These are phyloP conservation scores for Dendrobium chrysotoxum DNA, from an alignment of 106 monocot genomes.

Conservation along the genomic window DNA sequence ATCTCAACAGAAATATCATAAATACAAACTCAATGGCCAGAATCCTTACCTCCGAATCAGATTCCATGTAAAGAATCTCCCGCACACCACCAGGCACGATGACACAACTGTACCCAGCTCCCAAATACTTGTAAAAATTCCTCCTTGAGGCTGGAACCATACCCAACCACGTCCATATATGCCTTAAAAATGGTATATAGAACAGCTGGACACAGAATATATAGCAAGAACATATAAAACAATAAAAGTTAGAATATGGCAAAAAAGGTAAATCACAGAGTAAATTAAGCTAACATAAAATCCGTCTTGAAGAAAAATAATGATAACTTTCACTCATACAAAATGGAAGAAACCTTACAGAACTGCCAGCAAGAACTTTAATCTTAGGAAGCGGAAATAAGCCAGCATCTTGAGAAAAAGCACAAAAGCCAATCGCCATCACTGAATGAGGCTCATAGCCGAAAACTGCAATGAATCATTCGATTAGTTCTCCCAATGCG, in stretches of 20 bases:
- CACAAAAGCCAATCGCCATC: conserved; percentile 33
- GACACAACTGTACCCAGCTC: conserved; percentile 36
- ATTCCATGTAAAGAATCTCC: conserved; percentile 36
- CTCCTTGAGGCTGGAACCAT: conserved; percentile 25
- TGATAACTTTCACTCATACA: neutral
- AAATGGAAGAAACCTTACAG: conserved; percentile 22
- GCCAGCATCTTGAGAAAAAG: conserved; percentile 24
- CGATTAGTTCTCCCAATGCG: neutral
- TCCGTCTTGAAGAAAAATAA: neutral
- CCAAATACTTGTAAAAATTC: conserved; percentile 24
- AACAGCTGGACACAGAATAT: conserved; percentile 19
- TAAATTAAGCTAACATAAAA: no score
- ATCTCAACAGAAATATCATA: neutral
- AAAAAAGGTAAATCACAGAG: no score
- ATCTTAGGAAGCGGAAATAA: conserved; percentile 49
- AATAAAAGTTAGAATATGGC: neutral
- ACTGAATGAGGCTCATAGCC: conserved; percentile 12
- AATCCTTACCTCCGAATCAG: conserved; percentile 30
- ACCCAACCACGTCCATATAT: conserved; percentile 44
- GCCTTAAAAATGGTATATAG: conserved; percentile 32
- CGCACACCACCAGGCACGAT: conserved; percentile 36
- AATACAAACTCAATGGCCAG: neutral
- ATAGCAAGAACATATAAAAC: neutral
- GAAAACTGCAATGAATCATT: conserved; percentile 8
- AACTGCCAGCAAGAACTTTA: conserved; percentile 45